Evolutionary conservation across 495 filamentous ascomycete species (phyloP).

Genomic region (Bathelium albidoporum): DNA sequence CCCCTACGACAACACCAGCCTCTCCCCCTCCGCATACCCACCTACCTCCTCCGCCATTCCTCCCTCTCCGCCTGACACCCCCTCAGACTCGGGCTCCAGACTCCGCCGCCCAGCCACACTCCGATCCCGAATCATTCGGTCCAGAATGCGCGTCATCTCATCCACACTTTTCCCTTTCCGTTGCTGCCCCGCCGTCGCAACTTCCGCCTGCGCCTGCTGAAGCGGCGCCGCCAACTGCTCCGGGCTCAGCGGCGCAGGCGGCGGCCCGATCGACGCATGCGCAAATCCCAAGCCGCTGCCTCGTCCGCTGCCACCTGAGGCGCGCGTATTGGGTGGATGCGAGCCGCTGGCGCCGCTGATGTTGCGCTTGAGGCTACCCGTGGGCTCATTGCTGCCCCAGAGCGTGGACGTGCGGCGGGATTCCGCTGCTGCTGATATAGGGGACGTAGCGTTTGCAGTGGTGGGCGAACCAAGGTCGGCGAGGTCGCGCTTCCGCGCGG

Average conservation of each 20-base stretch:
- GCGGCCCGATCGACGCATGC: constrained; percentile 5
- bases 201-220: no score
- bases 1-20: neutral
- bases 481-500: constrained; percentile 74
- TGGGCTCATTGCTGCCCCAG: constrained; percentile 6
- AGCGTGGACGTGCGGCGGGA: neutral
- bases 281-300: neutral
- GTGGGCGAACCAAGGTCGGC: constrained; percentile 49
- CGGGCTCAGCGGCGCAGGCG: constrained; percentile 5
- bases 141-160: constrained; percentile 80
- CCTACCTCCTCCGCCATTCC: constrained; percentile 14
- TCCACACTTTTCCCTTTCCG: constrained; percentile 53
- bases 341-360: neutral
- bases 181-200: constrained; percentile 31
- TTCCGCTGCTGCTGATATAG: constrained; percentile 4
- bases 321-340: neutral
- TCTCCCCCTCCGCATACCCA: constrained; percentile 13
- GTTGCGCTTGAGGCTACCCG: neutral
- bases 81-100: no score
- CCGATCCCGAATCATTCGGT: constrained; percentile 87
- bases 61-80: no score
- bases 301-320: neutral
- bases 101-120: constrained; percentile 40
- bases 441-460: constrained; percentile 1
- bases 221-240: constrained; percentile 10